A percentile compares a stretch with the other conserved stretches of the same genome.
These are phyloP conservation scores for Coniochaeta sp. DNA, from an alignment of 2,329 filamentous ascomycete species.

Conservation along the genomic window DNA sequence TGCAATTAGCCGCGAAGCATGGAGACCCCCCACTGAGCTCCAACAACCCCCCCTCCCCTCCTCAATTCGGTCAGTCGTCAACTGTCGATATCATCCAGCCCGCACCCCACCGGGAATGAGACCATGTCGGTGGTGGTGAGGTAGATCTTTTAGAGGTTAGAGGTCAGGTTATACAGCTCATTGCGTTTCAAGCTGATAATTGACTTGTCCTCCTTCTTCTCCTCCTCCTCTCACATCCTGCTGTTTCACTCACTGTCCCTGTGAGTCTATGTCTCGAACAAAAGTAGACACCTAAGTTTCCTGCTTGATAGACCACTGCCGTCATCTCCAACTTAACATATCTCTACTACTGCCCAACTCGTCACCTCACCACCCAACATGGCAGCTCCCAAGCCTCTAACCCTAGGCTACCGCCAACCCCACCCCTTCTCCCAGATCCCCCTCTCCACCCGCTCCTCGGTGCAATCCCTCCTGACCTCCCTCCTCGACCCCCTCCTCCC, in stretches of 20 bases:
- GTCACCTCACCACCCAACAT: neutral
- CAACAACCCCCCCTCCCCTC: neutral
- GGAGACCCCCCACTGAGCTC: neutral
- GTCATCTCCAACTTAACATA: neutral
- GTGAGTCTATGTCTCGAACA: too few relatives aligned
- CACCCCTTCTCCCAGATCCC: slow-evolving; percentile 49
- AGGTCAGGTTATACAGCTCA: neutral
- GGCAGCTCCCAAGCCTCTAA: slow-evolving; percentile 13
- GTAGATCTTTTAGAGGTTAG: too few relatives aligned
- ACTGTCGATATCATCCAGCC: slow-evolving; percentile 2
- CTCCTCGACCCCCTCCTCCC: slow-evolving; percentile 64
- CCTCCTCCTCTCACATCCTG: neutral
- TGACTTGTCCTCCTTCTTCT: neutral
- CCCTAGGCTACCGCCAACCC: slow-evolving; percentile 42
- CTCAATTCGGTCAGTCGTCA: neutral
- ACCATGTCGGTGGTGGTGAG: neutral
- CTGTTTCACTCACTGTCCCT: too few relatives aligned
- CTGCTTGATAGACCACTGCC: neutral
- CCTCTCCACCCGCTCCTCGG: slow-evolving; percentile 42
- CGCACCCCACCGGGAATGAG: neutral
- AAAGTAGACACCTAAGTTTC: too few relatives aligned
- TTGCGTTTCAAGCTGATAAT: neutral
- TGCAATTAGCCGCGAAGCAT: slow-evolving; percentile 1
- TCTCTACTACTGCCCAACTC: neutral
- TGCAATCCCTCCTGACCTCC: slow-evolving; percentile 53